Base-by-base conservation (phyloP, 352 stramenopile genomes). In the Phytophthora brassicae region DNA sequence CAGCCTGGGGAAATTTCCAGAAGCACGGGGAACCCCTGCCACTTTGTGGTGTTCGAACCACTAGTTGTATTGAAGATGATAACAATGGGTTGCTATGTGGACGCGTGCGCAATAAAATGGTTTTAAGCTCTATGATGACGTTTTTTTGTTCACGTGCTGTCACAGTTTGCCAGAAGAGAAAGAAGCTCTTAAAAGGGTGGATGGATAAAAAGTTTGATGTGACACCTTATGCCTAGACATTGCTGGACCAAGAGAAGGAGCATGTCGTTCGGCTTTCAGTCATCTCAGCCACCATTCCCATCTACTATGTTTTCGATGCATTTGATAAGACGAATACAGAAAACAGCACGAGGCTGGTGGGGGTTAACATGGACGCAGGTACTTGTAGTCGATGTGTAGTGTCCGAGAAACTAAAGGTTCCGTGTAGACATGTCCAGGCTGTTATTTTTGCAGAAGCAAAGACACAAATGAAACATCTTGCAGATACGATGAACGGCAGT, bases 41-140 rank as follows among this genome's bases (percentile, higher is more conserved):
- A 8, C 23, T 56, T 9, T 63, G 55, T 50, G 55, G 44, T 11
- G 38, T 56, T 16, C 44, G 33, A 2, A 50, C 44, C 19, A 42
- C 55, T 14, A 63, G 55, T 39, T 33, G 19, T 4, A 33, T 47
- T 14, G 44, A 56, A 44, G 36, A 45, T 11, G 31, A 63, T 4
- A 63, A 63, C 33, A 63, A 56, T 13, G 45, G 44, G 5, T 31
- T 56, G 17, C 35, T 55, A 2, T 56, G 55, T 44, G 22, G 28
- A 5, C 38, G 23, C 11, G 50, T 58, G 23, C 24, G 31, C 31
- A 38, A 38, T 38, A 38, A 38, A 38, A 12, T 38, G 31, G 31
- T 38, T 6, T 38, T 38, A 36, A 29, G 50, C 46, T 12, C 36
- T 48, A 16, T 38, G 8, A 38, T 19, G 50, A 23, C n/a, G 35